A percentile compares a stretch with the other conserved stretches of the same genome.
These are phyloP conservation scores for Trypethelium eluteriae DNA, from an alignment of 495 filamentous ascomycete genomes.

Conservation along the genomic window DNA sequence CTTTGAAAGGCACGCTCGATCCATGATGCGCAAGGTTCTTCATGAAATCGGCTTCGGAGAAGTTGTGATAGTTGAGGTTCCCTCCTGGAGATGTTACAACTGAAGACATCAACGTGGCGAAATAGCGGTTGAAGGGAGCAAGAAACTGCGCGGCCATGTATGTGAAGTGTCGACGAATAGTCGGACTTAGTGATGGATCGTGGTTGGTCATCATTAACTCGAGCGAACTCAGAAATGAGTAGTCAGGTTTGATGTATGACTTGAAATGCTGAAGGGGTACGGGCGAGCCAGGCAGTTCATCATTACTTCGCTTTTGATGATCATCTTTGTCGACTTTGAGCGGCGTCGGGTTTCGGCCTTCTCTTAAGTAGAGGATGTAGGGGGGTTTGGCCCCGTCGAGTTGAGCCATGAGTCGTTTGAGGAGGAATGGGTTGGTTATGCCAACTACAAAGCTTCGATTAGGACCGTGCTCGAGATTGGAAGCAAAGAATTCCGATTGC, in stretches of 20 bases:
- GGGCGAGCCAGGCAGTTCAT: neutral
- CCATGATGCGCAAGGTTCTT: slow-evolving; percentile 31
- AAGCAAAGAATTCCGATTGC: slow-evolving; percentile 32
- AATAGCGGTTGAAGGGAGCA: slow-evolving; percentile 33
- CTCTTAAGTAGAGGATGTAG: slow-evolving; percentile 24
- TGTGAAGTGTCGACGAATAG: slow-evolving; percentile 33
- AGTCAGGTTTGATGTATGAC: slow-evolving; percentile 21
- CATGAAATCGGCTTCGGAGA: slow-evolving; percentile 29
- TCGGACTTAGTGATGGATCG: slow-evolving; percentile 20
- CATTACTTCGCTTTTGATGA: neutral
- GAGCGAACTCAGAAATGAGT: slow-evolving; percentile 19
- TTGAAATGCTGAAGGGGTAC: slow-evolving; percentile 10
- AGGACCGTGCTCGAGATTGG: slow-evolving; percentile 26
- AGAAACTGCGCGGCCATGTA: slow-evolving; percentile 32
- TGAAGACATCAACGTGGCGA: slow-evolving; percentile 24
- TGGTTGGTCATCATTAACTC: slow-evolving; percentile 22
- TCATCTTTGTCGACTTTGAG: neutral
- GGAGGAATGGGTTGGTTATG: slow-evolving; percentile 33
- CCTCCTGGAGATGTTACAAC: slow-evolving; percentile 24
- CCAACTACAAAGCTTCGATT: slow-evolving; percentile 29
- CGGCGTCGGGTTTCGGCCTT: neutral
- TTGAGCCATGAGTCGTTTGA: slow-evolving; percentile 23
- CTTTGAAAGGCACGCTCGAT: slow-evolving; percentile 26
- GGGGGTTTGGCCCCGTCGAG: slow-evolving; percentile 13
- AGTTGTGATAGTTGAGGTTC: slow-evolving; percentile 27